A percentile compares a stretch with the other conserved stretches of the same genome.
These are phyloP conservation scores for Suhomyces sp. DNA, from an alignment of 805 yeast genomes.

Conservation along the genomic window DNA sequence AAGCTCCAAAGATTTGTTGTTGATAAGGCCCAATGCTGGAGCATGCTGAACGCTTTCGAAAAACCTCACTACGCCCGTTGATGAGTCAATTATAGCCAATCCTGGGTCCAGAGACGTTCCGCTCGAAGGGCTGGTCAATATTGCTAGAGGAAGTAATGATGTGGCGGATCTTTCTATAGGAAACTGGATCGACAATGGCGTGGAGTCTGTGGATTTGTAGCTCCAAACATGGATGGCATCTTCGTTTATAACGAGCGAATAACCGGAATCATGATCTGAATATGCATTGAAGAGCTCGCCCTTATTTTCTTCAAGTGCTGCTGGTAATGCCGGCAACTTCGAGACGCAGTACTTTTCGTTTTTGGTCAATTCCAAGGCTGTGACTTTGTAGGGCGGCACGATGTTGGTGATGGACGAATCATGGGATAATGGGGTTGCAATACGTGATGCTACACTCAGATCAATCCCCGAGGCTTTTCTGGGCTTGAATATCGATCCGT, in stretches of 20 bases:
- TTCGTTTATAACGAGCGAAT: slow-evolving; percentile 50
- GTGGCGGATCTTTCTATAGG: slow-evolving; percentile 30
- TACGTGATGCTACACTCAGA: not conserved
- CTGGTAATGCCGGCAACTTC: slow-evolving; percentile 56
- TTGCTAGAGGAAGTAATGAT: slow-evolving; percentile 47
- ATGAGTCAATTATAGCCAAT: slow-evolving; percentile 58
- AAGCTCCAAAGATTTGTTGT: slow-evolving; percentile 42
- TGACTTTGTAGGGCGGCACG: not conserved
- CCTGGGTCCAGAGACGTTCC: slow-evolving; percentile 61
- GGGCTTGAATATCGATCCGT: slow-evolving; percentile 8
- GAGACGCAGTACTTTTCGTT: slow-evolving; percentile 57
- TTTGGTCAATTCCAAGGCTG: slow-evolving; percentile 48
- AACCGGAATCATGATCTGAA: slow-evolving; percentile 46
- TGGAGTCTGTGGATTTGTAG: slow-evolving; percentile 57
- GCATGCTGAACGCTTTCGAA: slow-evolving; percentile 75
- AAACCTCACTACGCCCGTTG: slow-evolving; percentile 58
- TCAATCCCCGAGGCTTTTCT: slow-evolving; percentile 5
- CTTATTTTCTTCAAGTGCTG: slow-evolving; percentile 27
- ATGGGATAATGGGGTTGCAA: not conserved
- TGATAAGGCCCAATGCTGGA: slow-evolving; percentile 59
- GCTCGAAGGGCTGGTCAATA: slow-evolving; percentile 55
- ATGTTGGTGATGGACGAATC: not conserved
- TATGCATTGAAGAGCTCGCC: slow-evolving; percentile 35
- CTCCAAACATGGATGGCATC: slow-evolving; percentile 64
- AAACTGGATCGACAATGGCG: slow-evolving; percentile 57